Evolutionary conservation across 345 rosid species (phyloP), one percentile per base, ranked within the genome.

Genomic region (Ceriops decandra): DNA sequence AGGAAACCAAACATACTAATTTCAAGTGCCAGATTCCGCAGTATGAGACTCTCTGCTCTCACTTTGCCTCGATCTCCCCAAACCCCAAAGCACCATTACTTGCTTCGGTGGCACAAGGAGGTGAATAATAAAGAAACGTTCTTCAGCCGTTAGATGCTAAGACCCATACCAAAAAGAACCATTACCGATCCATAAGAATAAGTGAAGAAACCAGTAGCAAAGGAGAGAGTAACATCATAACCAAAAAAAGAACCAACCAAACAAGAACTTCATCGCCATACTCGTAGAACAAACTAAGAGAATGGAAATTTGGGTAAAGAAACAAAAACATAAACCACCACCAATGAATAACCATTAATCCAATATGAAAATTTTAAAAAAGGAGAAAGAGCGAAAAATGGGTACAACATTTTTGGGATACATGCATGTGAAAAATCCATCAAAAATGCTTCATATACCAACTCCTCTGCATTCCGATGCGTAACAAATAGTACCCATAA

Each of bases 371-470:
- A 49, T 24, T 24, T 24, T 24, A 24, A 24, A 24, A 24, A 24
- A 24, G 26, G 26, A 15, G 38, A 53, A 47, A 19, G 59, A 32
- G 36, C 10, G 3, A 16, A 53, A 47, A 59, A 68, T 57, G 66
- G 59, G 63, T 38, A 54, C 16, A 54, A 54, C 28, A 17, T 30
- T 21, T 69, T 30, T 28, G 46, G 46, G 20, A 57, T 57, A 21
- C 65, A 72, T 58, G 66, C 47, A 59, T 57, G 35, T 24, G 49
- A 57, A 28, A 64, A 58, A 64, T 11, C 13, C 52, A 69, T 61
- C 53, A 54, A 69, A 69, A 69, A 69, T 69, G 66, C 66, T 70
- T 54, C 67, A 22, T 52, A 27, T 33, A 22, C 32, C 17, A n/a
- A 51, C 53, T 70, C 53, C 68, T 54, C 28, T 17, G 36, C 67